Conservation (phyloP, 2,329 filamentous ascomycete species). For the Talaromyces sp. region DNA sequence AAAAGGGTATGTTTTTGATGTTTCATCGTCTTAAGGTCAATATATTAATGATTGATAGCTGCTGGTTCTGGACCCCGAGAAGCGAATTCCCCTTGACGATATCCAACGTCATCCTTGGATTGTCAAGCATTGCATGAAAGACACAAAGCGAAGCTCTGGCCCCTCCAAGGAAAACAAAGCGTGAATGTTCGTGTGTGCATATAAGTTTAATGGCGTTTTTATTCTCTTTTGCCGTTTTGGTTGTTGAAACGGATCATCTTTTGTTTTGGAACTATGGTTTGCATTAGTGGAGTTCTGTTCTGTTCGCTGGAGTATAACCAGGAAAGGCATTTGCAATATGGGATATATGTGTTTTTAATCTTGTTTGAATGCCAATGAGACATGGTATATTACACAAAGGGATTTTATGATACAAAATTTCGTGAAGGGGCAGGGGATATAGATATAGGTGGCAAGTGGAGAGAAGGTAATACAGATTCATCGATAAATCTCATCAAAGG, state of each 20-base stretch:
- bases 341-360: slow-evolving; percentile 22
- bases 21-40: background rate
- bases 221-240: slow-evolving; percentile 11
- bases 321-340: slow-evolving; percentile 17
- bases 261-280: slow-evolving; percentile 7
- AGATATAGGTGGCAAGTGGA: background rate
- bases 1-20: slow-evolving; percentile 65
- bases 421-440: slow-evolving; percentile 3
- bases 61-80: slow-evolving; percentile 89
- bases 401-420: slow-evolving; percentile 23
- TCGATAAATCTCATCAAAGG: slow-evolving; percentile 95
- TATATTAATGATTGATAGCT: slow-evolving; percentile 56
- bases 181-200: slow-evolving; percentile 22
- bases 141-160: slow-evolving; percentile 48
- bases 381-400: slow-evolving; percentile 27
- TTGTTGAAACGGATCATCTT: background rate
- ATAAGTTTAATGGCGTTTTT: slow-evolving; percentile 23
- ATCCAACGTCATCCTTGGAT: slow-evolving; percentile 95
- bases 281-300: slow-evolving; percentile 21
- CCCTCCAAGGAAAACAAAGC: slow-evolving; percentile 38
- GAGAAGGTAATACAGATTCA: slow-evolving; percentile 25
- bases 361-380: slow-evolving; percentile 20
- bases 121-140: slow-evolving; percentile 81
- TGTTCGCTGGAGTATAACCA: slow-evolving; percentile 14
- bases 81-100: slow-evolving; percentile 85